Evolutionary conservation across 108 stramenopile genomes (phyloP).

Genomic region (Cyclotella sp.): DNA sequence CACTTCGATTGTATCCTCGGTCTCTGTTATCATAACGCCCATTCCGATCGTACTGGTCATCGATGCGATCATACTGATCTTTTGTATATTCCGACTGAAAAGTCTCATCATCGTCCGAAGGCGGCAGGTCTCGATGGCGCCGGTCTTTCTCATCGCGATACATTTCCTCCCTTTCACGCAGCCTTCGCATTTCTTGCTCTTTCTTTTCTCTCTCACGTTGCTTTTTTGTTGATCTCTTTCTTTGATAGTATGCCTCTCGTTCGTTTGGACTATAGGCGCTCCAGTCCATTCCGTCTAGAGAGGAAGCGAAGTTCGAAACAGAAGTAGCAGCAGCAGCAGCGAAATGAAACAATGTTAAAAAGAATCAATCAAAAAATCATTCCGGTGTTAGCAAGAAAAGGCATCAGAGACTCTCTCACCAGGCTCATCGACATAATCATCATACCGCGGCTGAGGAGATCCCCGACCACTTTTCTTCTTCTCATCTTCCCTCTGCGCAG

Average conservation of each 20-base stretch:
- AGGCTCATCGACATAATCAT: conserved; percentile 56
- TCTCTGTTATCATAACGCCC: conserved; percentile 13
- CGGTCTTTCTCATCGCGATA: background rate
- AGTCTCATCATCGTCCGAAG: conserved; percentile 10
- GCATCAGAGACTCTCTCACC: background rate
- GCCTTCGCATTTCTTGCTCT: conserved; percentile 1
- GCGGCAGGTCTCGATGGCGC: background rate
- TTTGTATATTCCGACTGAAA: background rate
- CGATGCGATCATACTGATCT: conserved; percentile 17
- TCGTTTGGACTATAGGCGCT: conserved; percentile 41
- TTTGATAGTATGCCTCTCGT: conserved; percentile 41
- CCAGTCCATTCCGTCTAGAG: conserved; percentile 54
- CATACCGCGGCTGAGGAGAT: conserved; percentile 16
- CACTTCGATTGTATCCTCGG: conserved; percentile 18
- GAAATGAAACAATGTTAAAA: background rate
- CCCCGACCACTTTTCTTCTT: conserved; percentile 8
- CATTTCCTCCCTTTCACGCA: background rate
- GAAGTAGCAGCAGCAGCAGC: background rate
- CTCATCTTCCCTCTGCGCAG: conserved; percentile 7
- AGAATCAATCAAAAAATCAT: background rate
- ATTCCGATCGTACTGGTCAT: conserved; percentile 20
- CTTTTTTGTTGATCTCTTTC: conserved; percentile 29
- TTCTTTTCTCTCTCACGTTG: conserved; percentile 16
- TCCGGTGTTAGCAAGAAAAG: too few relatives aligned
- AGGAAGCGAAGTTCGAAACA: background rate